Evolutionary conservation across 306 rosid species (phyloP).

Genomic region (Pyrus betulifolia): DNA sequence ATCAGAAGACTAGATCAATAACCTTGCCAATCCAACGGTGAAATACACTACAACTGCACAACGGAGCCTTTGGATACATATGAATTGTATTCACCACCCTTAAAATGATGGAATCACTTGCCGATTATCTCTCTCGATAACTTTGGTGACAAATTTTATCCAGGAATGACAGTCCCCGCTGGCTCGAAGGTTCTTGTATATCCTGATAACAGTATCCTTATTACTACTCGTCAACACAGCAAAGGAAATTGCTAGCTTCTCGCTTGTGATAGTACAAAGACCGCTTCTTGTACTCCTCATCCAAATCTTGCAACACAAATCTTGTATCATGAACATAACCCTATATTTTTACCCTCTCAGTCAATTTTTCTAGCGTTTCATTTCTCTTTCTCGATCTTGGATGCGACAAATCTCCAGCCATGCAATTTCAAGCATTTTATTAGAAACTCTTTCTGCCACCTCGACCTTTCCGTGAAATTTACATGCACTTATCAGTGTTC

Average conservation of each 20-base stretch:
- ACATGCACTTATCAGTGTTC: slow-evolving; percentile 52
- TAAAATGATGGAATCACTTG: slow-evolving; percentile 58
- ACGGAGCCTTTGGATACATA: background rate
- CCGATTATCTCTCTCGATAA: slow-evolving; percentile 52
- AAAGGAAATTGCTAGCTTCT: slow-evolving; percentile 60
- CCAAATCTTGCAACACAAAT: slow-evolving; percentile 54
- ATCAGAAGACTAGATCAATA: background rate
- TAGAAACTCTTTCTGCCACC: slow-evolving; percentile 54
- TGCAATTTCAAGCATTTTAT: slow-evolving; percentile 39
- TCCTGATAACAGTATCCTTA: slow-evolving; percentile 32
- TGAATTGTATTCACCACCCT: slow-evolving; percentile 37
- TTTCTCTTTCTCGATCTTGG: slow-evolving; percentile 38
- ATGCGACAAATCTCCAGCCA: slow-evolving; percentile 68
- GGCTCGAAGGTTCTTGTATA: slow-evolving; percentile 66
- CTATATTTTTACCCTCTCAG: slow-evolving; percentile 31
- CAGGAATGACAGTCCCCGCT: slow-evolving; percentile 63
- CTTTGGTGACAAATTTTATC: slow-evolving; percentile 46
- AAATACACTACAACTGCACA: background rate
- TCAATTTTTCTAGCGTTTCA: slow-evolving; percentile 31
- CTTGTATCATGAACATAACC: slow-evolving; percentile 61
- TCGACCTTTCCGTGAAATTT: slow-evolving; percentile 49
- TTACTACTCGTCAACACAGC: slow-evolving; percentile 50
- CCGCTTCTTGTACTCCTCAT: slow-evolving; percentile 40
- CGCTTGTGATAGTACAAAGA: slow-evolving; percentile 57
- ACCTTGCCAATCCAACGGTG: background rate